Base-by-base conservation (phyloP, 768 basidiomycete genomes). In the Tylopilus sp. region DNA sequence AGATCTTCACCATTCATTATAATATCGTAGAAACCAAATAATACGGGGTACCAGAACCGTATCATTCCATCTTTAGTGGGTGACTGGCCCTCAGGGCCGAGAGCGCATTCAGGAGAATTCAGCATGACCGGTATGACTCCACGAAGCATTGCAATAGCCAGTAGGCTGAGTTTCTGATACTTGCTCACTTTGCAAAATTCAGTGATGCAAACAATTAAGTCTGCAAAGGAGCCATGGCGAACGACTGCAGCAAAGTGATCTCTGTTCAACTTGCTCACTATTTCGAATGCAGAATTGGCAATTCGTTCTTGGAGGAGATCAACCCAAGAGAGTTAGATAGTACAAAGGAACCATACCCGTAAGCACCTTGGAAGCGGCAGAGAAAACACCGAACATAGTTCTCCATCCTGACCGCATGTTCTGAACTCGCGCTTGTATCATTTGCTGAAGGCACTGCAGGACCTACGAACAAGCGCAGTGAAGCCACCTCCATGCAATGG, bases 141-240 rank as follows among this genome's bases (percentile, higher is more conserved):
- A 28, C 92, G 85, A 44, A 99, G 81, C 93, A 98, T 98, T 15
- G 88, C 94, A 54, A 98, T 98, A 3, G 95, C 94, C 56, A 98
- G 79, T 23, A 99, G 71, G 65, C 91, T 92, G 74, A 98, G 95
- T 68, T 98, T 98, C 71, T 99, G 97, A 71, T 92, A 98, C 71
- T 98, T 98, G 81, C 86, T 94, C 61, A 95, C 93, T 80, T 98
- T 98, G 78, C 91, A 95, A 73, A 98, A 99, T 69, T 98, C 97
- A 31, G 95, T 98, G 60, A 99, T 88, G 74, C 97, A 99, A 35
- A 95, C 92, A 7, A 89, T 95, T 47, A 99, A 69, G 70, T 99
- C 97, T 43, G 95, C 90, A 65, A 98, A 98, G 4, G 95, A 85
- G 13, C 97, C 97, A 65, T 97, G 82, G 47, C 83, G 86, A 41